Evolutionary conservation across 768 basidiomycete species (phyloP).

Genomic region (Xerocomus brunneocitrinus): DNA sequence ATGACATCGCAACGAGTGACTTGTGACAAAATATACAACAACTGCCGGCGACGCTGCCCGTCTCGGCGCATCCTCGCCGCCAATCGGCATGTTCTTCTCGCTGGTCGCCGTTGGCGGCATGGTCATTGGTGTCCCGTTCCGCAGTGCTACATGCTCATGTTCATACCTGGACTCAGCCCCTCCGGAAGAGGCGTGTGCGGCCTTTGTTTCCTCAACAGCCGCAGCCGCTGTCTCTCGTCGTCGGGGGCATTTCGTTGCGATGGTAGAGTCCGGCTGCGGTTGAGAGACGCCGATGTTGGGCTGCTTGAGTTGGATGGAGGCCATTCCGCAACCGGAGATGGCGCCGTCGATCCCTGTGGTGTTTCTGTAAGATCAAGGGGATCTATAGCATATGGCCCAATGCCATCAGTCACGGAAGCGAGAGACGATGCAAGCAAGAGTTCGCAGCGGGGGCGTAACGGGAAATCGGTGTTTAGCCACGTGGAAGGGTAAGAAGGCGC

Average conservation of each 20-base stretch:
- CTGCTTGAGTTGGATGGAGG: slow-evolving; percentile 30
- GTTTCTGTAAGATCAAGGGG: slow-evolving; percentile 14
- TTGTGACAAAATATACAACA: not conserved
- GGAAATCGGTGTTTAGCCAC: slow-evolving; percentile 24
- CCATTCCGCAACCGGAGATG: slow-evolving; percentile 48
- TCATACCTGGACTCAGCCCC: slow-evolving; percentile 17
- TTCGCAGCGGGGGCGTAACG: not conserved
- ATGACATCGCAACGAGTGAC: not conserved
- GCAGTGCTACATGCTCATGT: slow-evolving; percentile 18
- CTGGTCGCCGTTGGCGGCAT: slow-evolving; percentile 2
- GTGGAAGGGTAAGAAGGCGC: slow-evolving; percentile 26
- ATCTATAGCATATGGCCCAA: slow-evolving; percentile 16
- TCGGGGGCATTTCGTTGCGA: slow-evolving; percentile 21
- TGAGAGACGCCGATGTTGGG: slow-evolving; percentile 32
- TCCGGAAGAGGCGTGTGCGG: slow-evolving; percentile 33
- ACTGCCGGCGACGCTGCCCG: too few relatives aligned
- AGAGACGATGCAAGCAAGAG: not conserved
- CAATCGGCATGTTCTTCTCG: not conserved
- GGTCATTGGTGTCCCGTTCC: not conserved
- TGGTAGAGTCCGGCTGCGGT: slow-evolving; percentile 65
- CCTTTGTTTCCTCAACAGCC: slow-evolving; percentile 51
- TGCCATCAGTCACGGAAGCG: slow-evolving; percentile 8
- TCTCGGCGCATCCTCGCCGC: not conserved
- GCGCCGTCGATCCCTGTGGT: slow-evolving; percentile 31
- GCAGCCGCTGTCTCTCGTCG: slow-evolving; percentile 36